phyloP scores from a whole-genome alignment of 441 rosid genomes.

The Jatropha podagrica region DNA sequence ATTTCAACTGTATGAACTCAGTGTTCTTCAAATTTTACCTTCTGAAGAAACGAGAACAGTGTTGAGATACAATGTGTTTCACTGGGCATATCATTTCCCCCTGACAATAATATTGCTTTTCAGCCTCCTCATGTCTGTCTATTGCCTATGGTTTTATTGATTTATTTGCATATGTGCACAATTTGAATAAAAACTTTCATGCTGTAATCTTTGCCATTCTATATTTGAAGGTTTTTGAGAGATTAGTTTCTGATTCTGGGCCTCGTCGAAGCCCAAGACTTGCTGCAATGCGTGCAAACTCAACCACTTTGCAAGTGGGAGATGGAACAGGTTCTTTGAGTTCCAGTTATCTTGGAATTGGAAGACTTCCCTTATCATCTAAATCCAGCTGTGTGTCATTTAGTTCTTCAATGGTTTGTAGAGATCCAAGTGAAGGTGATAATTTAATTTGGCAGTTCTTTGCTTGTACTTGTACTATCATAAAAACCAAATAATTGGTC shows the following conservation, averaged over 20 bases:
- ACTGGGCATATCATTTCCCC: neutral
- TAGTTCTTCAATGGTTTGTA: neutral
- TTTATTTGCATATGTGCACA: neutral
- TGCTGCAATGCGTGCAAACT: constrained; percentile 56
- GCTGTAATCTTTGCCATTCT: constrained; percentile 8
- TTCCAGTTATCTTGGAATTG: constrained; percentile 24
- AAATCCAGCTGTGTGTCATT: neutral
- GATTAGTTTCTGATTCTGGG: constrained; percentile 93
- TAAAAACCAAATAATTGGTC: neutral
- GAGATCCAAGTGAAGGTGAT: constrained; percentile 4
- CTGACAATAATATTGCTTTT: too few relatives aligned
- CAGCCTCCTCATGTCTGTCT: neutral
- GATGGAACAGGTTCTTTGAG: constrained; percentile 39
- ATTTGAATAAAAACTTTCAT: neutral
- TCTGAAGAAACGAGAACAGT: neutral
- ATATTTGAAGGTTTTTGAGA: constrained; percentile 76
- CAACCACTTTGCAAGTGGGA: constrained; percentile 50
- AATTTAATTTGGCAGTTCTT: neutral
- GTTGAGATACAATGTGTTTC: too few relatives aligned
- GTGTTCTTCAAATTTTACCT: neutral
- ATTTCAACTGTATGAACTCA: neutral
- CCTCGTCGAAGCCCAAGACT: constrained; percentile 82
- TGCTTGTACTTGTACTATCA: neutral
- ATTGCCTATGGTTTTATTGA: neutral
- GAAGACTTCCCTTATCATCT: neutral